A percentile compares a stretch with the other conserved stretches of the same genome.
Evolutionary conservation across 176 grass and related monocot genomes (phyloP).

Genomic region (Oryza rufipogon): DNA sequence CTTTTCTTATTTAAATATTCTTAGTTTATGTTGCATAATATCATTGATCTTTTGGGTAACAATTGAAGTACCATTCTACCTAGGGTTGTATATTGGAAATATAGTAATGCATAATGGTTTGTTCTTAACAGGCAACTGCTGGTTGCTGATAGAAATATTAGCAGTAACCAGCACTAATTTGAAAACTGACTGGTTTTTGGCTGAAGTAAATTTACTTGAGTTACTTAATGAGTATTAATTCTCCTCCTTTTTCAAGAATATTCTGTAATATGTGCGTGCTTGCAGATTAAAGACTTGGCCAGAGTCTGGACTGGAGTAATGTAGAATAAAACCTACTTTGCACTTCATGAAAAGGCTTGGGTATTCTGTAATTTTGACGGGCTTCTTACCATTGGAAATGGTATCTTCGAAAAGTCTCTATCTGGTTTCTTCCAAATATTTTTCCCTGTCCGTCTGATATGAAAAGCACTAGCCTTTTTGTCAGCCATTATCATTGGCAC

Average conservation of each 20-base stretch:
- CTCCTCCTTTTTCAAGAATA: conserved; percentile 1
- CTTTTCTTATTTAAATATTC: neutral
- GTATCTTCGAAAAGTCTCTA: conserved; percentile 50
- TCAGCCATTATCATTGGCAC: conserved; percentile 65
- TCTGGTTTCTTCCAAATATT: conserved; percentile 44
- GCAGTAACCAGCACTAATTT: neutral
- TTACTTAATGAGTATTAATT: neutral
- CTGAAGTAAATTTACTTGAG: conserved; percentile 15
- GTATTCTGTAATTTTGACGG: conserved; percentile 21
- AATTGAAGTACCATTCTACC: neutral
- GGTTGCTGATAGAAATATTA: conserved; percentile 10
- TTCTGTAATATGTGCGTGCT: neutral
- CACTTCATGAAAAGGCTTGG: neutral
- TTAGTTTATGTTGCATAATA: neutral
- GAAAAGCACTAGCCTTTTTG: conserved; percentile 53
- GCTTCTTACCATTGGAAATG: conserved; percentile 30
- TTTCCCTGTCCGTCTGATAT: conserved; percentile 40
- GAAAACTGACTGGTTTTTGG: neutral
- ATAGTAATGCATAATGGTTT: neutral
- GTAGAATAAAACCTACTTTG: conserved; percentile 21
- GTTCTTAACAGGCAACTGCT: conserved; percentile 12
- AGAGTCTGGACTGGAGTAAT: neutral
- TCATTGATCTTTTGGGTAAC: neutral
- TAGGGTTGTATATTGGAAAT: neutral
- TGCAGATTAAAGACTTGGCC: conserved; percentile 4